Conservation (phyloP, 1,284 basidiomycete genomes). For the Schizophyllum amplum region DNA sequence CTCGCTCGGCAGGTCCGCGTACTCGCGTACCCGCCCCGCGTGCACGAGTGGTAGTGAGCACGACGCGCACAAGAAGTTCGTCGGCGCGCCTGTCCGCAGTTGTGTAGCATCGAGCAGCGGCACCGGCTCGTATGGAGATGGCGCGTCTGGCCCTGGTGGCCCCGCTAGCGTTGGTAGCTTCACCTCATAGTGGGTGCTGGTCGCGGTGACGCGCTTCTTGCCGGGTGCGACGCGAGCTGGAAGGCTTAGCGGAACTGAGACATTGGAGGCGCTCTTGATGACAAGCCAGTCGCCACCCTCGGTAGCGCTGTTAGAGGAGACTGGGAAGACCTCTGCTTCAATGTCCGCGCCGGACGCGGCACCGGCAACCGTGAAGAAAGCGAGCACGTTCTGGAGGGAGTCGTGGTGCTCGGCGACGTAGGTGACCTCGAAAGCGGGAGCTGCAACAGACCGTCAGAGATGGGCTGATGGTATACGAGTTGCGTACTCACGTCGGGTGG, state of each 20-base stretch:
- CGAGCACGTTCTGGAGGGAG: constrained; percentile 65
- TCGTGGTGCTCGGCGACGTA: constrained; percentile 85
- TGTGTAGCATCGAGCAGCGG: constrained; percentile 66
- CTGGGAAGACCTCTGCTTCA: constrained; percentile 53
- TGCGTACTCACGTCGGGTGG: not conserved
- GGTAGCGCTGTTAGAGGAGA: not conserved
- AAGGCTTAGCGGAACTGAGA: constrained; percentile 52
- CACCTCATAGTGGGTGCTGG: constrained; percentile 60
- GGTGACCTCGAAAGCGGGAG: constrained; percentile 44
- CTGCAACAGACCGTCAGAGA: constrained; percentile 9
- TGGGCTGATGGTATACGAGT: too few relatives aligned
- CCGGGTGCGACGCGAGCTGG: constrained; percentile 58
- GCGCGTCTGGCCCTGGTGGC: not conserved
- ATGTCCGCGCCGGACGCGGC: constrained; percentile 38
- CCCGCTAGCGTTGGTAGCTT: constrained; percentile 40
- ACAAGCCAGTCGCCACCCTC: constrained; percentile 47
- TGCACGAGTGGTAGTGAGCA: constrained; percentile 71
- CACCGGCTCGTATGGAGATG: constrained; percentile 21
- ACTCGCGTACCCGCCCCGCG: constrained; percentile 37
- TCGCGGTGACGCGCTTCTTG: constrained; percentile 48
- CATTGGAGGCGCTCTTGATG: constrained; percentile 48
- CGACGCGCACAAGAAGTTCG: constrained; percentile 61
- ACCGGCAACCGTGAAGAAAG: constrained; percentile 52
- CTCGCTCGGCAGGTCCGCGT: constrained; percentile 86
- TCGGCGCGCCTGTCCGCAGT: constrained; percentile 42